These are phyloP conservation scores for Coniosporium tulheliwenetii DNA, from an alignment of 2,329 filamentous ascomycete genomes.

Conservation along the genomic window DNA sequence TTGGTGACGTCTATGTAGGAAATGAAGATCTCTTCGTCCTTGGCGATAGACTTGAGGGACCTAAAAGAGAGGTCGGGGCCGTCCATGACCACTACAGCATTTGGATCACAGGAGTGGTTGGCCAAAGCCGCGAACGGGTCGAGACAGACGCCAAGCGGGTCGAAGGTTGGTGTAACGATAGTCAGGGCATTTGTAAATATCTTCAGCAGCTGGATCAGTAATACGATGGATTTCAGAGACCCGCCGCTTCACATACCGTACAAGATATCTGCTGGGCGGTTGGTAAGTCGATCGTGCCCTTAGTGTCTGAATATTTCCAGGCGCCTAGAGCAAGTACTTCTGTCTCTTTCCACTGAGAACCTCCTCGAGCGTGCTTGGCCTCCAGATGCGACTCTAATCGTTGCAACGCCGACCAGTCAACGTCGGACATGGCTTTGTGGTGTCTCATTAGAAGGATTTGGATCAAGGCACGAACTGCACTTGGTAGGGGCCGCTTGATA, in stretches of 20 bases:
- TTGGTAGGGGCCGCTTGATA: constrained; percentile 32
- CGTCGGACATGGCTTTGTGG: constrained; percentile 18
- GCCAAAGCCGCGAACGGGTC: constrained; percentile 38
- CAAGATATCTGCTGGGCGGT: constrained; percentile 28
- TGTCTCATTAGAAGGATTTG: constrained; percentile 33
- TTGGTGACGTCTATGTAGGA: constrained; percentile 45
- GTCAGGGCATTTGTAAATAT: constrained; percentile 43
- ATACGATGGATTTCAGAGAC: background rate
- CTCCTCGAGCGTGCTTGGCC: constrained; percentile 26
- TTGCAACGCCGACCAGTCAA: constrained; percentile 27
- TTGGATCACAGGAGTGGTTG: constrained; percentile 49
- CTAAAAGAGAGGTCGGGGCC: constrained; percentile 33
- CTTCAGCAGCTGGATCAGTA: constrained; percentile 14
- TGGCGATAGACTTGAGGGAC: constrained; percentile 34
- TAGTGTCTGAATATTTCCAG: constrained; percentile 33
- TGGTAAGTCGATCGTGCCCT: constrained; percentile 22
- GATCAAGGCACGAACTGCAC: constrained; percentile 38
- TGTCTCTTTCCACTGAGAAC: constrained; percentile 31
- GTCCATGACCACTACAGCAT: constrained; percentile 42
- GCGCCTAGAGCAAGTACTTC: constrained; percentile 38
- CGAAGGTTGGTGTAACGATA: constrained; percentile 37
- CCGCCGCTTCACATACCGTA: constrained; percentile 18
- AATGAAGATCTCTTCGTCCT: constrained; percentile 43
- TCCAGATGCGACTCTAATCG: constrained; percentile 32
- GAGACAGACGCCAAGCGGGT: constrained; percentile 42